Evolutionary conservation across 169 alveolate genomes (phyloP), one percentile per base, ranked within the genome.

Genomic region (Cryptosporidium baileyi): DNA sequence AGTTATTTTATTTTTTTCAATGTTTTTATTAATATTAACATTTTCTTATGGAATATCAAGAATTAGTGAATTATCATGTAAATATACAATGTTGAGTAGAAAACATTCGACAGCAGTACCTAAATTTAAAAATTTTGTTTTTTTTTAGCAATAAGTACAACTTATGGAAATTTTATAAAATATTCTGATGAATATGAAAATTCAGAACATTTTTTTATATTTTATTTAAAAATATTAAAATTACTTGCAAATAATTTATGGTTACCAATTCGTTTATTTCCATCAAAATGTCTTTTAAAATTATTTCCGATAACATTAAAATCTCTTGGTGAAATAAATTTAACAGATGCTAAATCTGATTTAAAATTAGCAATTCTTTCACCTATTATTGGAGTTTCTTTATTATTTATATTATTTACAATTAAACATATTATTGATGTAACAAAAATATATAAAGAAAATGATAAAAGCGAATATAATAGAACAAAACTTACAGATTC

Each of bases 371-470:
- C 57, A 26, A 22, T 26, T 22, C 26, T 61, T n/a, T 28, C 26
- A 4, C 85, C 85, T n/a, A 74, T 74, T 38, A 13, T 74, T 1
- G 85, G 85, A 7, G 28, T 74, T 32, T 44, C 67, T 22, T 40
- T 54, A 32, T 36, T 74, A 54, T 74, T 74, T 43, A 74, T 74
- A 13, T 1, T 54, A 5, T 74, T 74, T 57, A 74, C 85, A n/a
- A 22, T 54, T 43, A 74, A 74, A 54, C 85, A 74, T 74, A 54
- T 74, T 13, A 57, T 54, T 57, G 85, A 74, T 36, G 67, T 74
- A 41, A 45, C 19, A 40, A 74, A 45, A 38, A 74, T 74, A 54
- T 74, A 74, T 43, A 74, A 40, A 52, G 60, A 52, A 74, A 74
- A 57, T 74, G 67, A 74, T 17, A 54, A 57, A 11, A 32, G 34